Evolutionary conservation across 768 basidiomycete species (phyloP), one percentile per base, ranked within the genome.

Genomic region (Termitomyces sp.): DNA sequence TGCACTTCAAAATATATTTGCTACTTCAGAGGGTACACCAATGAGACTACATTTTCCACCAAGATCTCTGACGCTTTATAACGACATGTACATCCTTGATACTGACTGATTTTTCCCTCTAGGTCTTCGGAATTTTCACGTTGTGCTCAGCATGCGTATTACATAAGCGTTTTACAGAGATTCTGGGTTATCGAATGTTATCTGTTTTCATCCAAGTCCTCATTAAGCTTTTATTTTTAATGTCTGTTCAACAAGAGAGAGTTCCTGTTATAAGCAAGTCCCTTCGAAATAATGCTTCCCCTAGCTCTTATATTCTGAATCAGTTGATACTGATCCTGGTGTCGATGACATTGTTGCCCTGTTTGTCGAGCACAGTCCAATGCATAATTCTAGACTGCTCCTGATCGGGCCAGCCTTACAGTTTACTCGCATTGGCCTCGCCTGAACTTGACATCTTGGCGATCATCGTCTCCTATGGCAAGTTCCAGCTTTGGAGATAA

Each of bases 321-420:
- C 64, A 92, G 89, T 92, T 65, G 91, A 92, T 63, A 90, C 90
- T 28, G 92, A 94, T 66, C 90, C 92, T 7, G 92, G 92, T 35
- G 86, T 92, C 4, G 92, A 94, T 66, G 92, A 94, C 68, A 75
- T 79, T 26, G 63, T 92, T 53, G 91, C 91, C 30, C 83, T 94
- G 90, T 88, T 58, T 58, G 84, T 69, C 30, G 35, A 46, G 7
- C 9, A 42, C 45, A 20, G 40, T 28, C 12, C 33, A 40, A 24
- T 35, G 22, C 30, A 30, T 13, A 38, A 35, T 42, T 40, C 38
- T 10, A 22, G 22, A 36, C 42, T 9, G 20, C 22, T 47, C 26
- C 33, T 56, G 20, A 53, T 32, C 50, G 45, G 16, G 32, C 35
- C 7, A 14, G 47, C 8, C 30, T 28, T 58, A 8, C 64, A 92